Conservation (phyloP, 1,139 yeast genomes). For the Geotrichum aggregatum region DNA sequence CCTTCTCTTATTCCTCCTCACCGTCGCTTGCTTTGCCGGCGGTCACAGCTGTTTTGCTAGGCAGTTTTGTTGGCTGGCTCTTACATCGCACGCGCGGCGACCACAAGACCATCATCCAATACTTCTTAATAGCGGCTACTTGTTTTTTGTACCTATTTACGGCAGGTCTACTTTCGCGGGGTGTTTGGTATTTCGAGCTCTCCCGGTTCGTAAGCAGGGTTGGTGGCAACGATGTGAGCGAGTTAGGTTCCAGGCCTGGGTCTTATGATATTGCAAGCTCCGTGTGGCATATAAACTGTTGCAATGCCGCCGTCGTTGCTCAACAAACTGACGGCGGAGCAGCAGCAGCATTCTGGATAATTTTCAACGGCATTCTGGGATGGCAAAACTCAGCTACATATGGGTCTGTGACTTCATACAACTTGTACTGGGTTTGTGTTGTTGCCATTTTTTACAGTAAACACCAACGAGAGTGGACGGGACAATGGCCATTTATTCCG, state of each 20-base stretch:
- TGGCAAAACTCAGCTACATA: conserved; percentile 96
- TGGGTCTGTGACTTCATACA: conserved; percentile 77
- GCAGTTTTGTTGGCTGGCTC: conserved; percentile 58
- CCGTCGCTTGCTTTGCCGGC: conserved; percentile 86
- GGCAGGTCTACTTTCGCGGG: conserved; percentile 85
- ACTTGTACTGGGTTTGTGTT: conserved; percentile 31
- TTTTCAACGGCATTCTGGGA: conserved; percentile 84
- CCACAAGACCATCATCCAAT: conserved; percentile 67
- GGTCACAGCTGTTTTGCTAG: conserved; percentile 62
- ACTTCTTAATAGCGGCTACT: conserved; percentile 76
- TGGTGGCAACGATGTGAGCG: conserved; percentile 86
- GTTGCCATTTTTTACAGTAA: conserved; percentile 11
- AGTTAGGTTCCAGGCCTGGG: conserved; percentile 90
- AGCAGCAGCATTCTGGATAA: too few species aligned
- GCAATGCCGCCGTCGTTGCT: too few species aligned
- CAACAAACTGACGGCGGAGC: conserved; percentile 80
- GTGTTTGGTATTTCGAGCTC: conserved; percentile 84
- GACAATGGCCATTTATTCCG: conserved; percentile 12
- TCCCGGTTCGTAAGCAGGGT: conserved; percentile 62
- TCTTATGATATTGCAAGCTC: conserved; percentile 75
- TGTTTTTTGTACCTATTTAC: conserved; percentile 81
- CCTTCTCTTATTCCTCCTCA: too few species aligned
- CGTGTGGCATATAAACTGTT: conserved; percentile 97
- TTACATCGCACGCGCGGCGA: conserved; percentile 80
- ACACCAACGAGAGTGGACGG: conserved; percentile 5